A percentile compares a stretch with the other conserved stretches of the same genome.
phyloP scores from a whole-genome alignment of 495 filamentous ascomycete genomes.

The Penicillium ucsense region DNA sequence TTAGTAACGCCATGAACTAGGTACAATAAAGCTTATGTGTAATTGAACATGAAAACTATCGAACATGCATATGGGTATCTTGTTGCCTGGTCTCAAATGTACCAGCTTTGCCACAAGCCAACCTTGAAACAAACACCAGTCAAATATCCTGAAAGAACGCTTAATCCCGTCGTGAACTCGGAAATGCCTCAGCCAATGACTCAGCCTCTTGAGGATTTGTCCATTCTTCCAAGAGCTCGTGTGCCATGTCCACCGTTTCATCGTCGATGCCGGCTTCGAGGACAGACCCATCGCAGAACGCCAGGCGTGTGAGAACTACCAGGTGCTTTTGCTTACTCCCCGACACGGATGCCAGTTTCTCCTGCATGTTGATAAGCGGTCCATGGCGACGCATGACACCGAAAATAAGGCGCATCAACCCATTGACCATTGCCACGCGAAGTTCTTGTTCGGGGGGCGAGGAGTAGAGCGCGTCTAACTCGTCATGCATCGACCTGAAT shows the following conservation, averaged over 20 bases:
- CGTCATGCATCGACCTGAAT: slow-evolving; percentile 53
- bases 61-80: too few species aligned
- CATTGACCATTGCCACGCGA: slow-evolving; percentile 45
- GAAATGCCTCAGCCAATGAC: slow-evolving; percentile 49
- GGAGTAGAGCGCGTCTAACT: slow-evolving; percentile 51
- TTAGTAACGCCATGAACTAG: too few species aligned
- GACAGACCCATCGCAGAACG: slow-evolving; percentile 53
- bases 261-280: slow-evolving; percentile 59
- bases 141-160: too few species aligned
- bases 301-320: slow-evolving; percentile 54
- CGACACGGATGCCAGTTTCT: slow-evolving; percentile 45
- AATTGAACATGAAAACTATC: too few species aligned
- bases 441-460: slow-evolving; percentile 32
- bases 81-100: background rate
- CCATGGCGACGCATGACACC: slow-evolving; percentile 44
- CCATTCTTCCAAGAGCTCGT: slow-evolving; percentile 52
- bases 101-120: too few species aligned
- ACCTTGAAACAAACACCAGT: too few species aligned
- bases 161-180: slow-evolving; percentile 23
- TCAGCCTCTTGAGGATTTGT: slow-evolving; percentile 65
- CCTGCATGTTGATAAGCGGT: slow-evolving; percentile 41
- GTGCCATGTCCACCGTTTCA: slow-evolving; percentile 56
- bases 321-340: slow-evolving; percentile 59
- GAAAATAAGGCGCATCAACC: slow-evolving; percentile 50
- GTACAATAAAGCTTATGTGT: too few species aligned